Evolutionary conservation across 805 yeast genomes (phyloP), one percentile per base, ranked within the genome.

Genomic region (Maudiozyma serrabonitensis): DNA sequence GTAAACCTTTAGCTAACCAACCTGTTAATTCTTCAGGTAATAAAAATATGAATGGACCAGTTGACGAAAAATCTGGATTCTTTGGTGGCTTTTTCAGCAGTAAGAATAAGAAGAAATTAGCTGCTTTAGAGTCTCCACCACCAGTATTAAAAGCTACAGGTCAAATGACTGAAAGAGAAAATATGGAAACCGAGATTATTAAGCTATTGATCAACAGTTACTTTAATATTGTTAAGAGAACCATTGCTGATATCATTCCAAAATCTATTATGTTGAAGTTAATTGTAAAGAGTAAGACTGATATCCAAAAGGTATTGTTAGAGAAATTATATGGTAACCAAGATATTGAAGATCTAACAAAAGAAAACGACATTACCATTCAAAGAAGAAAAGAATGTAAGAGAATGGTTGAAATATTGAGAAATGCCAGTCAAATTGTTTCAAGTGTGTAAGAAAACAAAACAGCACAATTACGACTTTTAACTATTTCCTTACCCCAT

Each of bases 81-180:
- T 93, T 93, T 67, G 96, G 97, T 48, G 95, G 96, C 0, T 91
- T 93, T 66, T 93, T 93, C 70, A 80, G 90, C 9, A 79, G 91
- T 4, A 90, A 89, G 70, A 88, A 88, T 68, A 93, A 90, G 72
- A 90, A 90, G 78, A 83, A 93, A 70, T 75, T 90, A 60, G 97
- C 95, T 28, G 82, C 87, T 18, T 86, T 91, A 91, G 99, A 91
- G 69, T 91, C 98, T 2, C 99, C 99, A 46, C 99, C 99, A 41
- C 81, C 95, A 35, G 90, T 89, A 6, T 79, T 91, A 62, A 84
- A 90, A 67, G 98, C 98, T 8, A 81, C 91, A 19, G 96, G 97
- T 46, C 73, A 72, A 49, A 72, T 93, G 86, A 82, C 95, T 16
- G 99, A 93, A 67, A 82, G 97, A 58, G 99, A 93, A 72, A 81